A percentile compares a stretch with the other conserved stretches of the same genome.
phyloP scores from a whole-genome alignment of 176 grass and related monocot genomes.

The Zea mays region DNA sequence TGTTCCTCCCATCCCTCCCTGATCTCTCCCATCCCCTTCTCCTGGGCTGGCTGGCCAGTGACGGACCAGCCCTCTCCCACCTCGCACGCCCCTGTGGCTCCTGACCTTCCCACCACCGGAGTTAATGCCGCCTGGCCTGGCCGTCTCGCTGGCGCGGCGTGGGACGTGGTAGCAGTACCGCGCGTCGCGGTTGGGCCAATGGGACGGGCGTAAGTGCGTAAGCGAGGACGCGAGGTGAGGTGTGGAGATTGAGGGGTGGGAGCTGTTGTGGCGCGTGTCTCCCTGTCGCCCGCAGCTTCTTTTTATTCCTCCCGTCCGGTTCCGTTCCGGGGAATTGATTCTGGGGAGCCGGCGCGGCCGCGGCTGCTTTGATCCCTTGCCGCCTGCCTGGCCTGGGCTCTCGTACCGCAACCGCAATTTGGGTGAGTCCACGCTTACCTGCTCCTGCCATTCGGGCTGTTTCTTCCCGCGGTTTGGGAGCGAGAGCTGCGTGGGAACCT shows the following conservation, averaged over 20 bases:
- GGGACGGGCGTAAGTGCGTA: slow-evolving; percentile 8
- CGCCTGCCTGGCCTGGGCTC: too few species aligned
- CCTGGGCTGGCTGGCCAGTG: background rate
- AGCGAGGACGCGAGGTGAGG: too few species aligned
- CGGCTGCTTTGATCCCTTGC: background rate
- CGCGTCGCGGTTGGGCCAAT: background rate
- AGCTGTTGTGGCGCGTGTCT: slow-evolving; percentile 30
- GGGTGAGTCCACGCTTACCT: slow-evolving; percentile 29
- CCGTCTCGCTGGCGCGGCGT: background rate
- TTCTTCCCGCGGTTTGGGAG: background rate
- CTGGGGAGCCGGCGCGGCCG: background rate
- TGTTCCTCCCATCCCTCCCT: background rate
- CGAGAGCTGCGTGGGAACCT: background rate
- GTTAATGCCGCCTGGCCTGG: too few species aligned
- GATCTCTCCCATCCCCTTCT: background rate
- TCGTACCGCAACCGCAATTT: background rate
- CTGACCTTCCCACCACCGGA: background rate
- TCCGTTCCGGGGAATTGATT: background rate
- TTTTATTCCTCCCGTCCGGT: slow-evolving; percentile 1
- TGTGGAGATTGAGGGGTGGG: background rate
- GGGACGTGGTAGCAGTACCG: background rate
- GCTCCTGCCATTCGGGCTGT: background rate
- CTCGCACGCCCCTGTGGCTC: background rate
- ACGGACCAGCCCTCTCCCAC: background rate
- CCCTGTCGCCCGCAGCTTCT: slow-evolving; percentile 6